Conservation (phyloP, 2,329 filamentous ascomycete genomes). For the Penicillium griseofulvum region DNA sequence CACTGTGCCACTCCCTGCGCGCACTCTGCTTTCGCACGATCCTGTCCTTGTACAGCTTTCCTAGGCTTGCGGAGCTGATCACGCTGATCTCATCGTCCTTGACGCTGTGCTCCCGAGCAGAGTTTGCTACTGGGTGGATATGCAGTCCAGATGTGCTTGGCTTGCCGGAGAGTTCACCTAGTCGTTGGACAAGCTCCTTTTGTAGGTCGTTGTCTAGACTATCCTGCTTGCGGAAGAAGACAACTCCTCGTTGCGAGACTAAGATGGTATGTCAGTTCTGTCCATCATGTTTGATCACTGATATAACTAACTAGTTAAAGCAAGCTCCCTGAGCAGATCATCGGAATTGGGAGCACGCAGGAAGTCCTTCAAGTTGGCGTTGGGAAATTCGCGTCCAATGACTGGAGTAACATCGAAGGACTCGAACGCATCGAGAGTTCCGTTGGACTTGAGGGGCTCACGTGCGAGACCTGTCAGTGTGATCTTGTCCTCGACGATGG, state of each 20-base stretch:
- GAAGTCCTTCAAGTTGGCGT: slow-evolving; percentile 51
- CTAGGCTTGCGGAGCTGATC: slow-evolving; percentile 45
- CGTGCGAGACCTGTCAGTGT: slow-evolving; percentile 15
- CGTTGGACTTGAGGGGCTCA: slow-evolving; percentile 40
- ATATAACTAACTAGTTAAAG: slow-evolving; percentile 29
- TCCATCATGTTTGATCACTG: rapidly evolving
- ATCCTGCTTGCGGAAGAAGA: slow-evolving; percentile 55
- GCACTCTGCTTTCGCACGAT: slow-evolving; percentile 30
- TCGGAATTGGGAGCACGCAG: slow-evolving; percentile 36
- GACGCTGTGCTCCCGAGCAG: slow-evolving; percentile 46
- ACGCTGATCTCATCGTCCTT: slow-evolving; percentile 52
- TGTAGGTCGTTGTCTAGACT: slow-evolving; percentile 51
- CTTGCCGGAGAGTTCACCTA: slow-evolving; percentile 49
- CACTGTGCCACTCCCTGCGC: slow-evolving; percentile 48
- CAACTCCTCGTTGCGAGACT: slow-evolving; percentile 55
- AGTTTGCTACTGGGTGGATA: slow-evolving; percentile 50
- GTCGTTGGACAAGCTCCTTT: slow-evolving; percentile 52
- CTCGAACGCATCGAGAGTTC: slow-evolving; percentile 45
- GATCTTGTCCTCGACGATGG: slow-evolving; percentile 16
- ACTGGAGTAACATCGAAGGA: slow-evolving; percentile 52
- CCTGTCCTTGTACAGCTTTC: slow-evolving; percentile 41
- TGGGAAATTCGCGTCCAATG: slow-evolving; percentile 51
- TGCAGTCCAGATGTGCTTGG: slow-evolving; percentile 47
- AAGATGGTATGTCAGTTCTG: neutral
- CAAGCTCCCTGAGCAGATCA: slow-evolving; percentile 36